phyloP scores from a whole-genome alignment of 106 monocot genomes.

The Narthecium ossifragum region DNA sequence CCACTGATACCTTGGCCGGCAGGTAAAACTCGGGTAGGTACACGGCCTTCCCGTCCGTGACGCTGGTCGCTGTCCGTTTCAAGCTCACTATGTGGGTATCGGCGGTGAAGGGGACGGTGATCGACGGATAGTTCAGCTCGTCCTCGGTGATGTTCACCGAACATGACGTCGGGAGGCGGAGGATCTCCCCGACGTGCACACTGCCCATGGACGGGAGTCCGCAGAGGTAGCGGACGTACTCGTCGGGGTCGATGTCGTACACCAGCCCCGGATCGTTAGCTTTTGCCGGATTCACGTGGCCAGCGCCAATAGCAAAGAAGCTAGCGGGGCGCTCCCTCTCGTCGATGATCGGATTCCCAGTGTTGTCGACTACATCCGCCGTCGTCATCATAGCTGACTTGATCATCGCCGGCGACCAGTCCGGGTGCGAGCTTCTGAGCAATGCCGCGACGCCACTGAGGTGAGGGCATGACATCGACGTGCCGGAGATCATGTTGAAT shows the following conservation, averaged over 20 bases:
- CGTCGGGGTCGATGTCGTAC: conserved; percentile 21
- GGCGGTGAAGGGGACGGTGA: too few relatives aligned
- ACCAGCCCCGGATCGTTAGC: conserved; percentile 25
- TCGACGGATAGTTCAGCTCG: neutral
- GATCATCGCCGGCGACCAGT: conserved; percentile 1
- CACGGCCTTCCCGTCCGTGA: too few relatives aligned
- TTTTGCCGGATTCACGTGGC: conserved; percentile 21
- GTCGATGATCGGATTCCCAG: neutral
- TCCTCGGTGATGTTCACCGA: neutral
- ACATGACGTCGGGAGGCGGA: too few relatives aligned
- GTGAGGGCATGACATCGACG: conserved; percentile 6
- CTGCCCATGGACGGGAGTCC: neutral
- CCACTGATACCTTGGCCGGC: too few relatives aligned
- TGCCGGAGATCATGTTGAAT: conserved; percentile 26
- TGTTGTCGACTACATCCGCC: neutral
- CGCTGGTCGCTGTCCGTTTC: too few relatives aligned
- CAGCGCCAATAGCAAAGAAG: conserved; percentile 29
- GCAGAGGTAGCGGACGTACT: conserved; percentile 33
- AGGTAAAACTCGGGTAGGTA: too few relatives aligned
- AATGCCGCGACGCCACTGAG: neutral
- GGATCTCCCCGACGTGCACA: too few relatives aligned
- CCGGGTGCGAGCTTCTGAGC: neutral
- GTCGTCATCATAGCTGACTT: conserved; percentile 8
- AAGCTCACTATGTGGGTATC: too few relatives aligned
- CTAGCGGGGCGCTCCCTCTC: neutral